Percentiles rank a stretch among this genome's conserved stretches.
Conservation (phyloP, 2,329 filamentous ascomycete genomes). For the Fusarium sp. region DNA sequence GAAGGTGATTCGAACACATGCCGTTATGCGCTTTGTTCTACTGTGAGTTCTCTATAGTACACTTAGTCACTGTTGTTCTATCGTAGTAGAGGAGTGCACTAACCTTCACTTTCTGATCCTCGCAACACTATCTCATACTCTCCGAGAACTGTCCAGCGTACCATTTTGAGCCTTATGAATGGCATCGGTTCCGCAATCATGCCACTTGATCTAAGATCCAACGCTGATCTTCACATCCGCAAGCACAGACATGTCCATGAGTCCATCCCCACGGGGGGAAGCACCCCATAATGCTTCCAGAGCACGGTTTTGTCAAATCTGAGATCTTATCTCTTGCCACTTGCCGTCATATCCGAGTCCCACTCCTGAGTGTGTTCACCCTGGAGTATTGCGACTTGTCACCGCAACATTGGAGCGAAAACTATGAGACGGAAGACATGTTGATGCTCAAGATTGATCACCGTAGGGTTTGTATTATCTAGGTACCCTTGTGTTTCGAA, state of each 20-base stretch:
- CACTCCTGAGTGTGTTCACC: background rate
- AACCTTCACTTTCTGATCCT: background rate
- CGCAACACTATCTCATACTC: background rate
- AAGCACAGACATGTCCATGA: constrained; percentile 15
- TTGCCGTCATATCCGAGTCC: constrained; percentile 3
- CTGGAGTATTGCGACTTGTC: background rate
- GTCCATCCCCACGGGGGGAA: constrained; percentile 38
- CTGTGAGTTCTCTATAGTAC: background rate
- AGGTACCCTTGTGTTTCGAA: too few species aligned
- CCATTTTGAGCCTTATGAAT: too few species aligned
- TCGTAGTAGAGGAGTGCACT: background rate
- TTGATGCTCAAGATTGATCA: background rate
- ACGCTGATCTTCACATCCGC: constrained; percentile 18
- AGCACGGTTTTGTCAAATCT: background rate
- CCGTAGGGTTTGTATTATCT: background rate
- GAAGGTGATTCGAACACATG: background rate
- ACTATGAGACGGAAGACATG: background rate
- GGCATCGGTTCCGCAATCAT: constrained; percentile 15
- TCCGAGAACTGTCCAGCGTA: too few species aligned
- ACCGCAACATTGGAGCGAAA: background rate
- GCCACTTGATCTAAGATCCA: constrained; percentile 18
- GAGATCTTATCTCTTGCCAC: background rate
- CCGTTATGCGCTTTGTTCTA: background rate
- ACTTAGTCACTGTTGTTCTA: background rate
- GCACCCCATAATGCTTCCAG: background rate